Percentiles rank a stretch among this genome's conserved stretches.
Evolutionary conservation across 164 flowering plant genomes (phyloP).

Genomic region (Kingdonia uniflora): DNA sequence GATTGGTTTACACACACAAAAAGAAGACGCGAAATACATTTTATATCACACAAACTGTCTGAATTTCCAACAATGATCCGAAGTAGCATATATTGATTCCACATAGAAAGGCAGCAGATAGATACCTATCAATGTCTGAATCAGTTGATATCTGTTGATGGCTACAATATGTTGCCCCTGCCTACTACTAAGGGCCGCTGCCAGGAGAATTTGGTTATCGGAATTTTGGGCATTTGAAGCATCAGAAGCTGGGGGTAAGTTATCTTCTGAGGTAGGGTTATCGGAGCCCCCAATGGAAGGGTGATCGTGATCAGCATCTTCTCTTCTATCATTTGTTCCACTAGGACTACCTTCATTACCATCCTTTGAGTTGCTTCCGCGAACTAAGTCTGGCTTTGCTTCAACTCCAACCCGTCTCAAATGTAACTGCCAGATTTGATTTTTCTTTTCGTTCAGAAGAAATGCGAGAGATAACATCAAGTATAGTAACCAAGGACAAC

Average conservation of each 20-base stretch:
- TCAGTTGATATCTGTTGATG: slow-evolving; percentile 6
- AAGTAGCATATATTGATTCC: slow-evolving; percentile 21
- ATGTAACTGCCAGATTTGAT: slow-evolving; percentile 48
- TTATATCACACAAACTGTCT: slow-evolving; percentile 14
- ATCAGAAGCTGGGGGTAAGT: slow-evolving; percentile 32
- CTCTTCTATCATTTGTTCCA: slow-evolving; percentile 28
- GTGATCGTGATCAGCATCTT: slow-evolving; percentile 20
- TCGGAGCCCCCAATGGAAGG: slow-evolving; percentile 25
- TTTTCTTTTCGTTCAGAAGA: slow-evolving; percentile 5
- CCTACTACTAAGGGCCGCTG: neutral
- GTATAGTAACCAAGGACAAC: neutral
- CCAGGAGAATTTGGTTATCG: slow-evolving; percentile 18
- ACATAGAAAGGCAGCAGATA: slow-evolving; percentile 10
- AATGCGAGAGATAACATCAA: slow-evolving; percentile 1
- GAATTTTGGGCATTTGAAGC: slow-evolving; percentile 21
- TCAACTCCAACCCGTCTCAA: slow-evolving; percentile 89
- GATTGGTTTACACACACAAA: too few relatives aligned
- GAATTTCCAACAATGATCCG: slow-evolving; percentile 13
- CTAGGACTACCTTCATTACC: slow-evolving; percentile 40
- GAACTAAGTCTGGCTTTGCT: slow-evolving; percentile 55
- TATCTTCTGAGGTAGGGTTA: slow-evolving; percentile 22
- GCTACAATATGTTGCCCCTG: slow-evolving; percentile 3
- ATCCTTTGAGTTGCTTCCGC: slow-evolving; percentile 32
- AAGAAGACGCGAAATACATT: slow-evolving; percentile 3
- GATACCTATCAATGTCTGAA: slow-evolving; percentile 8